Evolutionary conservation across 2,329 filamentous ascomycete species (phyloP).

Genomic region (Magnaporthales sp.): DNA sequence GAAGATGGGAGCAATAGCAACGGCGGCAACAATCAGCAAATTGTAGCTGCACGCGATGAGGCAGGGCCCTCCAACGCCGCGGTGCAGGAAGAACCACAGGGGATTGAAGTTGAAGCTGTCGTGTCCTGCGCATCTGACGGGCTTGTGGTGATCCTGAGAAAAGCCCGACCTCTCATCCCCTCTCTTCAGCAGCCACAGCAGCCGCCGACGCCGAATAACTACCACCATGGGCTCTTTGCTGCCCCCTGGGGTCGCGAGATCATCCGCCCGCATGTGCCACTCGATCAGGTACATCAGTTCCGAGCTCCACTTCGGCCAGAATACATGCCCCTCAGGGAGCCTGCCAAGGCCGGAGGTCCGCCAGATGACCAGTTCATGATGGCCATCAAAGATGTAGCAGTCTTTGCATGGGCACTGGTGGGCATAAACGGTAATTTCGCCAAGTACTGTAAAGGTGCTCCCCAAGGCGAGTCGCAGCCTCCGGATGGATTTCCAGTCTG

Average conservation of each 20-base stretch:
- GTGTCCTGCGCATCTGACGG: constrained; percentile 87
- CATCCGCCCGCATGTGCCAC: constrained; percentile 37
- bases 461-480: constrained; percentile 55
- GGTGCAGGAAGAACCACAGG: not conserved
- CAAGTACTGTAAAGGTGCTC: constrained; percentile 51
- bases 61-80: not conserved
- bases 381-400: constrained; percentile 73
- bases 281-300: constrained; percentile 33
- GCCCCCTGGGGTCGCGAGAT: constrained; percentile 71
- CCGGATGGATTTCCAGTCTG: constrained; percentile 50
- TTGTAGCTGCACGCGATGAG: not conserved
- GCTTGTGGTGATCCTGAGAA: constrained; percentile 70
- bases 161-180: constrained; percentile 63
- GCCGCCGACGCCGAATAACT: constrained; percentile 35
- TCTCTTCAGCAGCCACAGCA: constrained; percentile 39
- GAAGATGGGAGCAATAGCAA: not conserved
- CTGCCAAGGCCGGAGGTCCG: constrained; percentile 41
- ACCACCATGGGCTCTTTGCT: constrained; percentile 61
- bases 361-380: constrained; percentile 60
- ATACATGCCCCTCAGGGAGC: constrained; percentile 34
- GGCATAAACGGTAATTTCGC: constrained; percentile 72
- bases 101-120: constrained; percentile 75
- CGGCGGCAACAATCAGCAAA: not conserved
- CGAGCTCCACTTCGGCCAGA: constrained; percentile 32
- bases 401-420: constrained; percentile 78